Evolutionary conservation across 202 grass and related monocot genomes (phyloP).

Genomic region (Brachypodium distachyon): DNA sequence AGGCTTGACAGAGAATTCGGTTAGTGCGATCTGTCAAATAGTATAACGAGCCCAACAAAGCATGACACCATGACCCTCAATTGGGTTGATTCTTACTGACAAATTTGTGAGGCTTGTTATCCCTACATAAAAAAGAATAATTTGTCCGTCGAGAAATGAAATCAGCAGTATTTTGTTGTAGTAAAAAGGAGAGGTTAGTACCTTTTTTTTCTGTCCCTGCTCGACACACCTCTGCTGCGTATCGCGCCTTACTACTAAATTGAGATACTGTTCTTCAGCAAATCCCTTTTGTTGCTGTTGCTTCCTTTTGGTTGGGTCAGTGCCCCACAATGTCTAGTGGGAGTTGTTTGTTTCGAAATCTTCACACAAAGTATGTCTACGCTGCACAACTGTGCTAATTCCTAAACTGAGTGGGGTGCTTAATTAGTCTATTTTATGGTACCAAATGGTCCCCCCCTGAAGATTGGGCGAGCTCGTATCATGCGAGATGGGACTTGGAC

Average conservation of each 20-base stretch:
- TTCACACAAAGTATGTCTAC: conserved; percentile 12
- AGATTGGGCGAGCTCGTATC: conserved; percentile 9
- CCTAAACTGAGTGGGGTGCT: conserved; percentile 12
- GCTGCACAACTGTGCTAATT: background rate
- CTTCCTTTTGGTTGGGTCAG: conserved; percentile 43
- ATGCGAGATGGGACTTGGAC: conserved; percentile 3
- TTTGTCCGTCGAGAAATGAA: too few species aligned
- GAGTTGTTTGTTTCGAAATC: conserved; percentile 29
- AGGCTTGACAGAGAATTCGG: too few species aligned
- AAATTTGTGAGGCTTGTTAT: too few species aligned
- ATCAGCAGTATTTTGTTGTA: too few species aligned
- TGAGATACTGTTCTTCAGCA: conserved; percentile 10
- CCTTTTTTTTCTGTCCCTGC: too few species aligned
- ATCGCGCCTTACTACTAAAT: background rate
- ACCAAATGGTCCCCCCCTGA: conserved; percentile 3
- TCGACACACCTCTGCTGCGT: background rate
- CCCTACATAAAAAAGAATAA: too few species aligned
- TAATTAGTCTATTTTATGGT: background rate
- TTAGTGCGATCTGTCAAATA: too few species aligned
- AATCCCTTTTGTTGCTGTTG: conserved; percentile 15
- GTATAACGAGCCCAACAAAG: too few species aligned
- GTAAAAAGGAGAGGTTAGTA: too few species aligned
- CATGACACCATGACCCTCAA: too few species aligned
- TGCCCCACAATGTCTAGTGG: conserved; percentile 42
- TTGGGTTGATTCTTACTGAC: too few species aligned